Base-by-base conservation (phyloP, 2,329 filamentous ascomycete species). In the Lecanicillium sp. region DNA sequence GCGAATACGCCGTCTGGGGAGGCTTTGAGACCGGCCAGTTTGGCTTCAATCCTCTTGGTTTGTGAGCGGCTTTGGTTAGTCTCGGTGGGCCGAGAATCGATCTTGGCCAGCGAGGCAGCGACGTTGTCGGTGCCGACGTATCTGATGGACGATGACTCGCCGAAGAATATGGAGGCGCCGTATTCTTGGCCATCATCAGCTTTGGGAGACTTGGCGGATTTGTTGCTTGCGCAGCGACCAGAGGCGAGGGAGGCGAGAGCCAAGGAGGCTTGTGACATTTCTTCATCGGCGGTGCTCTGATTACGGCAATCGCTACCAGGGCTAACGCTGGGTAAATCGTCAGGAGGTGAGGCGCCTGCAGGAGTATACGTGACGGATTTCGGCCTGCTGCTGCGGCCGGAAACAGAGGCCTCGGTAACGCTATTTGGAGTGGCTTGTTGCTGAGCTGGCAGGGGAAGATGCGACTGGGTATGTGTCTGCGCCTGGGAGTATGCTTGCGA, bases 131-230 rank as follows among this genome's bases (percentile, higher is more conserved):
- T 64, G 19, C 68, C 66, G 4, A 73, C 67, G 44, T 68, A 72
- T 24, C 68, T 66, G 12, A 74, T 57, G 0, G 70, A 69, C 50
- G 66, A 72, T 2, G 70, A 73, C 46, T 73, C 70, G 44, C 70
- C 70, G 1, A 73, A 59, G 42, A 72, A 74, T 6, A 69, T 60
- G 3, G 63, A 54, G 19, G 44, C 51, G 12, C 55, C 55, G 20
- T 51, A 45, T 24, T 54, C 48, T 11, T 27, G 37, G 15, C 9
- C 17, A 9, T 29, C 23, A 2, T 41, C 30, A 30, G 23, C 15
- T 6, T 29, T 29, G 15, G 32, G n/a, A n/a, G n/a, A n/a, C n/a
- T n/a, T 8, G 8, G 35, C 45, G 17, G 37, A 21, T 17, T 41
- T 48, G 27, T 15, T 33, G 15, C 33, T 27, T 1, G 26, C 38